Evolutionary conservation across 805 yeast genomes (phyloP), one percentile per base, ranked within the genome.

Genomic region (Vanderwaltozyma verrucispora): DNA sequence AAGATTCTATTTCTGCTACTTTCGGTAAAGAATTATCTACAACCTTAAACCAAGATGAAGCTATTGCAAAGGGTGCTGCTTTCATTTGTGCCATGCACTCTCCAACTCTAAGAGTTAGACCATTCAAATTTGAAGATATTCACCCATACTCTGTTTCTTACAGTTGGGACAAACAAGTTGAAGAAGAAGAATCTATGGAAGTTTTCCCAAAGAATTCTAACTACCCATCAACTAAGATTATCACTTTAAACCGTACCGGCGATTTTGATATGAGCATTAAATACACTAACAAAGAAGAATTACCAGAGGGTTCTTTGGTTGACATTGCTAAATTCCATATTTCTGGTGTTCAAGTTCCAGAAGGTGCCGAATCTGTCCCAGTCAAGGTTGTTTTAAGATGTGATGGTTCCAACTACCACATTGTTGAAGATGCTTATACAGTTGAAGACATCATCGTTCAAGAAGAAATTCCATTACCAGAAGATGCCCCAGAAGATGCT

Each of bases 41-140:
- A 72, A 92, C 97, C 51, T 77, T 92, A 68, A 92, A 92, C 75
- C 96, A 88, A 70, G 98, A 89, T 62, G 98, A 89, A 74, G 96
- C 97, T 43, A 82, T 88, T 63, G 96, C 97, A 40, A 84, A 88
- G 66, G 98, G 98, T 71, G 94, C 95, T 54, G 95, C 97, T 35
- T 89, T 89, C 67, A 83, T 92, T 58, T 92, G 97, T 65, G 97
- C 97, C 50, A 82, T 86, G 71, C 96, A 87, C 74, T 88, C 96
- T 27, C 98, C 98, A 67, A 87, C 96, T 48, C 77, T 89, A 54
- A 83, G 97, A 70, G 98, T 89, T 41, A 81, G 96, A 69, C 95
- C 96, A 50, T 89, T 89, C 82, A 88, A 88, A 70, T 89, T 86
- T 62, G 96, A 89, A 70, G 98, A 89, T 63, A 67, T 77, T 63